Evolutionary conservation across 371 early-diverging fungal genomes (phyloP).

Genomic region (Caulochytrium protostelioides): DNA sequence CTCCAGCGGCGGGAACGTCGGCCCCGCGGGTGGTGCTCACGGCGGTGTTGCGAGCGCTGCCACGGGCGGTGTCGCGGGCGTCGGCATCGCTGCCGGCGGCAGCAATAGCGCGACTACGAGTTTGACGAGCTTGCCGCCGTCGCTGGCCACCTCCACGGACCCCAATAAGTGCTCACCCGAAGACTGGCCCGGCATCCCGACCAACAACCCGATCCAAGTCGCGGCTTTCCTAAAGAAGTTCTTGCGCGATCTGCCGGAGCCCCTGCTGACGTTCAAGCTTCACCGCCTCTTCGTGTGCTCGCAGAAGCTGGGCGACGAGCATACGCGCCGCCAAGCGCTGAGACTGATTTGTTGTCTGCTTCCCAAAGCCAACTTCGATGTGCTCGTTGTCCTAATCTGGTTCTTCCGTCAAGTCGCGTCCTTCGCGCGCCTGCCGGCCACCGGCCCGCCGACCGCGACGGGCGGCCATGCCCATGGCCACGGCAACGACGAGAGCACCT

Average conservation of each 20-base stretch:
- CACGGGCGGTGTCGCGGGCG: too few relatives aligned
- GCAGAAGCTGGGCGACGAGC: conserved; percentile 35
- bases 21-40: too few relatives aligned
- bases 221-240: conserved; percentile 86
- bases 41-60: too few relatives aligned
- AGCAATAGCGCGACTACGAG: too few relatives aligned
- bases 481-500: too few relatives aligned
- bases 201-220: conserved; percentile 58
- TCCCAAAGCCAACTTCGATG: conserved; percentile 74
- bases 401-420: conserved; percentile 55
- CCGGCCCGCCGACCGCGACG: too few relatives aligned
- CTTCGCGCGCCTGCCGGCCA: too few relatives aligned
- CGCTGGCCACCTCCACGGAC: conserved; percentile 44
- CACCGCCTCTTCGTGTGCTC: conserved; percentile 54
- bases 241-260: conserved; percentile 84
- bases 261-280: conserved; percentile 66
- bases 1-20: too few relatives aligned
- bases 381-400: conserved; percentile 58
- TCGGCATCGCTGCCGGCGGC: too few relatives aligned
- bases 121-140: conserved; percentile 41
- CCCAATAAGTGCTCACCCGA: too few relatives aligned
- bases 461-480: too few relatives aligned
- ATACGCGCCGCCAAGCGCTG: conserved; percentile 28
- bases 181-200: too few relatives aligned
- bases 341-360: conserved; percentile 61